A percentile compares a stretch with the other conserved stretches of the same genome.
These are phyloP conservation scores for Melaleuca quinquenervia DNA, from an alignment of 345 rosid genomes.

Conservation along the genomic window DNA sequence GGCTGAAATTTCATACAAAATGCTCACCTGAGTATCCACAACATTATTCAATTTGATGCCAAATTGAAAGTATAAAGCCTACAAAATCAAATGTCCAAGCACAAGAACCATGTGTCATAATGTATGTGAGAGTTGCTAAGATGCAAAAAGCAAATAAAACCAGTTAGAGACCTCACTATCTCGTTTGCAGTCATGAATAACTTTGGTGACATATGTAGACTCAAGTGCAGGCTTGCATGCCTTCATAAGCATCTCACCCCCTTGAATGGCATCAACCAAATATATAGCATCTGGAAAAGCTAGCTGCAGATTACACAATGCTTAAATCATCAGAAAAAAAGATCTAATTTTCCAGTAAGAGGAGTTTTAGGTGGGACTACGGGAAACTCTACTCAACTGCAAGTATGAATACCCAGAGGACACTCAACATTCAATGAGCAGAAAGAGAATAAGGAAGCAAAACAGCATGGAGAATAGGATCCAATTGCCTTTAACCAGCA, in stretches of 20 bases:
- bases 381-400: background rate
- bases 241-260: conserved; percentile 60
- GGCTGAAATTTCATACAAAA: background rate
- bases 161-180: conserved; percentile 84
- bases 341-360: background rate
- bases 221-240: conserved; percentile 98
- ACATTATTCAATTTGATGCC: conserved; percentile 83
- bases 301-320: conserved; percentile 46
- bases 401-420: background rate
- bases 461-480: background rate
- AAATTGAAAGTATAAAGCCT: conserved; percentile 89
- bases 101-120: background rate
- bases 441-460: background rate
- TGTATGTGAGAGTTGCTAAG: background rate
- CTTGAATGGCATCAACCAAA: conserved; percentile 73
- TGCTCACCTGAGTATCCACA: conserved; percentile 78
- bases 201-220: conserved; percentile 79
- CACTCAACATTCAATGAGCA: background rate
- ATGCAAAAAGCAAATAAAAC: conserved; percentile 10
- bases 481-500: background rate
- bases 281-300: conserved; percentile 86
- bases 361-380: background rate
- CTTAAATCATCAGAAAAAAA: background rate
- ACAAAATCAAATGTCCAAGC: conserved; percentile 4
- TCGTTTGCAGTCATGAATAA: conserved; percentile 97